Percentiles rank a stretch among this genome's conserved stretches.
phyloP scores from a whole-genome alignment of 305 asterid genomes.

The Fraxinus ornus region DNA sequence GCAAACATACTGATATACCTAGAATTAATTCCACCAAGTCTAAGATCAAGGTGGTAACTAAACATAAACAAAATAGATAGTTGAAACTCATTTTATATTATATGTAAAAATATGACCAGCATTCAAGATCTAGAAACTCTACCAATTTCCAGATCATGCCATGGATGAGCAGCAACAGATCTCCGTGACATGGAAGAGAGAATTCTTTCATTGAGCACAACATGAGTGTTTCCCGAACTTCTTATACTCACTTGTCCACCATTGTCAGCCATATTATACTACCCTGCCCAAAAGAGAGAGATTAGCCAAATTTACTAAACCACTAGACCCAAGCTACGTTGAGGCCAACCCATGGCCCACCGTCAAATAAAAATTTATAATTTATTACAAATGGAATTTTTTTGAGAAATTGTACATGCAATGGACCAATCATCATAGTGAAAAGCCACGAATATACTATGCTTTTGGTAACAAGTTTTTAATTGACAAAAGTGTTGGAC shows the following conservation, averaged over 20 bases:
- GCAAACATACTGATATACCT: background rate
- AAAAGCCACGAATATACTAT: background rate
- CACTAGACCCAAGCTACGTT: background rate
- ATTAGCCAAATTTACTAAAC: background rate
- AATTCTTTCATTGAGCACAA: constrained; percentile 69
- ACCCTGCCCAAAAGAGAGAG: background rate
- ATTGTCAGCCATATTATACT: constrained; percentile 37
- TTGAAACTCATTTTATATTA: background rate
- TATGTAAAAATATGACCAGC: background rate
- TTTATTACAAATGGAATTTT: background rate
- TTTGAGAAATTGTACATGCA: background rate
- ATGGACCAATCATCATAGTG: background rate
- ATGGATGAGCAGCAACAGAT: constrained; percentile 84
- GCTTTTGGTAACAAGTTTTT: background rate
- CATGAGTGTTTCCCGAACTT: constrained; percentile 32
- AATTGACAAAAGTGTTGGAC: background rate
- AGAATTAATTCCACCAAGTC: background rate
- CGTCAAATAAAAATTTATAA: background rate
- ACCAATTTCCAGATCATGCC: constrained; percentile 93
- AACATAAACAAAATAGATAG: background rate
- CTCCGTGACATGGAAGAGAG: constrained; percentile 70
- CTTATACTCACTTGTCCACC: constrained; percentile 26
- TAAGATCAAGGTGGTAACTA: background rate
- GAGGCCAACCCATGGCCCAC: background rate
- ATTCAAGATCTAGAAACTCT: constrained; percentile 1